phyloP scores from a whole-genome alignment of 1,139 yeast species.

The Blastobotrys capitulatus region DNA sequence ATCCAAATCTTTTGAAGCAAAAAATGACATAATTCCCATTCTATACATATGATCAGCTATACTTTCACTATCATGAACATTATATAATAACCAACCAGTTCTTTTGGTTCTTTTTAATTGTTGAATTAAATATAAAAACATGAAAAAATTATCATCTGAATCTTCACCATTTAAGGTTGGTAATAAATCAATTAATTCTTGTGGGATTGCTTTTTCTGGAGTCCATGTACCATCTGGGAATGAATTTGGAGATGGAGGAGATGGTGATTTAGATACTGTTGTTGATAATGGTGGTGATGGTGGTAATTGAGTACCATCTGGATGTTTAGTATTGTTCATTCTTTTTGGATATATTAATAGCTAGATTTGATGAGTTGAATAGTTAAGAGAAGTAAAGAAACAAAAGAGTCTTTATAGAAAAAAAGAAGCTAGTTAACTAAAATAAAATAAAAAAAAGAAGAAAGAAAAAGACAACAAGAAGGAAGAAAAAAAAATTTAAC shows the following conservation, averaged over 20 bases:
- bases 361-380: no score
- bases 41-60: conserved; percentile 97
- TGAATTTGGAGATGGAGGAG: neutral
- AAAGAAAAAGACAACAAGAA: no score
- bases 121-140: conserved; percentile 68
- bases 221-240: conserved; percentile 40
- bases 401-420: no score
- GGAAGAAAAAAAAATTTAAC: no score
- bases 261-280: no score
- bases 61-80: conserved; percentile 48
- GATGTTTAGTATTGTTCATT: no score
- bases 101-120: conserved; percentile 74
- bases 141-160: conserved; percentile 18
- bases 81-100: conserved; percentile 85
- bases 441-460: no score
- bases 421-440: no score
- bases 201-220: conserved; percentile 55
- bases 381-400: no score
- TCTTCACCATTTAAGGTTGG: conserved; percentile 6
- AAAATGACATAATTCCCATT: conserved; percentile 81
- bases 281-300: neutral
- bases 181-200: conserved; percentile 42
- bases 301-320: neutral
- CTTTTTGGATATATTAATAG: no score
- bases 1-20: conserved; percentile 47